A percentile compares a stretch with the other conserved stretches of the same genome.
phyloP scores from a whole-genome alignment of 441 rosid genomes.

The Pelargonium fulgidum region DNA sequence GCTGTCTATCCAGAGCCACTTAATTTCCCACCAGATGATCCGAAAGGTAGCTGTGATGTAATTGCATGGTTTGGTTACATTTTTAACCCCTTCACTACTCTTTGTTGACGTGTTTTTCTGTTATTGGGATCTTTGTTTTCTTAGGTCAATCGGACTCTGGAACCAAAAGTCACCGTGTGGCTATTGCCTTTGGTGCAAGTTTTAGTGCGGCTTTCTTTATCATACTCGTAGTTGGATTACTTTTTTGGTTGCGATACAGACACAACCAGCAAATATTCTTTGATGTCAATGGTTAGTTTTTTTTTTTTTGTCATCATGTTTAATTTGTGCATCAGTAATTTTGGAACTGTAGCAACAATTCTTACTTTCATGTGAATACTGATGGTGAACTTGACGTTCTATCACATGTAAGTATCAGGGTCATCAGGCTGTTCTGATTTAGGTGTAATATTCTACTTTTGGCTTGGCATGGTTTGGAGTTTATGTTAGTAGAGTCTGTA shows the following conservation, averaged over 20 bases:
- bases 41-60: background rate
- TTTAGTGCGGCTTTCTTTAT: slow-evolving; percentile 56
- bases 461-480: background rate
- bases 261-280: slow-evolving; percentile 57
- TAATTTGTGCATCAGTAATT: background rate
- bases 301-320: background rate
- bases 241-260: slow-evolving; percentile 83
- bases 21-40: slow-evolving; percentile 31
- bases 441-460: background rate
- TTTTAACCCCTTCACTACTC: background rate
- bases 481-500: background rate
- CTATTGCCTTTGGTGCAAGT: slow-evolving; percentile 67
- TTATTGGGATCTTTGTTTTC: background rate
- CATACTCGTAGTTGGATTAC: slow-evolving; percentile 55
- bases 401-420: background rate
- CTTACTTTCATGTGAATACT: background rate
- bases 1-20: slow-evolving; percentile 28
- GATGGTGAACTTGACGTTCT: background rate
- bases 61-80: background rate
- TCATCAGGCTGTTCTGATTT: background rate
- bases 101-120: background rate
- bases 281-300: slow-evolving; percentile 68
- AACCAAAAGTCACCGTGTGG: slow-evolving; percentile 56
- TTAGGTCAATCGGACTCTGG: slow-evolving; percentile 17
- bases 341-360: background rate